Base-by-base conservation (phyloP, 768 basidiomycete genomes). In the Rhodotorula sphaerocarpa region DNA sequence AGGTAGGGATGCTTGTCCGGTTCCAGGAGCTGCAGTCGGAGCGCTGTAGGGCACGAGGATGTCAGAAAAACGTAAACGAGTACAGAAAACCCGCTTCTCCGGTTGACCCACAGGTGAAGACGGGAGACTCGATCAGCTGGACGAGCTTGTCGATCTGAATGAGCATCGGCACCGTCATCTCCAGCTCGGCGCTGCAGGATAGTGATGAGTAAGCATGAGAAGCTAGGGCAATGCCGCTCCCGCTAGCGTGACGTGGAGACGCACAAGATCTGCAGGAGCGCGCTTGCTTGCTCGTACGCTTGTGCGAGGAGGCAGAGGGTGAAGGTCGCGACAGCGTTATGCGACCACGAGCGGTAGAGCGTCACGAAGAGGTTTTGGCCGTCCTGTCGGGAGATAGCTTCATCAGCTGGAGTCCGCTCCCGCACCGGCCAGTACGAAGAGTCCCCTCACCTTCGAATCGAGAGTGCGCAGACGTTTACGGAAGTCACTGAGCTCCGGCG, bases 131-230 rank as follows among this genome's bases (percentile, higher is more conserved):
- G 63, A 99, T 92, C 3, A 99, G 80, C 74, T 97, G 93, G 15
- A 99, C 95, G 12, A 99, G 82, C 73, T 95, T 96, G 77, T 97
- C 95, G 23, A 97, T 86, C 71, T 99, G 95, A 3, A 99, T 89
- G 27, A 97, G 79, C 75, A 97, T 83, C 30, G 84, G 83, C 15
- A 97, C 93, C 4, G 93, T 97, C 69, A 97, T 88, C 75, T 99
- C 95, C 52, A 99, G 78, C 62, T 99, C 95, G 65, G 91, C 93
- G 72, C 92, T 97, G 48, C 48, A 44, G 9, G 27, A 2, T 16
- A 23, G 1, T 0, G 27, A n/a, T 20, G 18, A 27, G 23, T 39
- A 14, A 28, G 21, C 7, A 33, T 0, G 16, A 34, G 30, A n/a
- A 7, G 18, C 30, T 9, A 27, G 42, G 7, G 18, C 18, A 50